phyloP scores from a whole-genome alignment of 768 basidiomycete genomes.

The Hygrocybe punicea region DNA sequence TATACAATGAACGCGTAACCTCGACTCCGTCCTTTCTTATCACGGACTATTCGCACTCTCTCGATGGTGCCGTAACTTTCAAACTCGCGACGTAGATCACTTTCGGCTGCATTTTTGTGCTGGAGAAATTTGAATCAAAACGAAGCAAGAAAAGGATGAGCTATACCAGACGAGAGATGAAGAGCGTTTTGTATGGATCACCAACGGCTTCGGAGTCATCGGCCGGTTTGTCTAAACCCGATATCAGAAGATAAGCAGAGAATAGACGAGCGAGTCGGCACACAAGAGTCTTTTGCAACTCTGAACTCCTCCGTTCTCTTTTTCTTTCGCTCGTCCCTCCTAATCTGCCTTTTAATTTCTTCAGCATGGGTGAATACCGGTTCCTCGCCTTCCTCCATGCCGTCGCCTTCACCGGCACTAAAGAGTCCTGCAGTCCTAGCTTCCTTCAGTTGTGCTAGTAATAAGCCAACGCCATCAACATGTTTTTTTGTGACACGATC shows the following conservation, averaged over 20 bases:
- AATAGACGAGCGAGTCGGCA: slow-evolving; percentile 28
- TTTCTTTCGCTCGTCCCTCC: slow-evolving; percentile 75
- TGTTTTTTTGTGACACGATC: slow-evolving; percentile 66
- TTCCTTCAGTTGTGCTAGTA: slow-evolving; percentile 73
- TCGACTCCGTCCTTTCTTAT: slow-evolving; percentile 81
- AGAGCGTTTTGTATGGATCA: slow-evolving; percentile 97
- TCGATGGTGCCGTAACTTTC: slow-evolving; percentile 95
- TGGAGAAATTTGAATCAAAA: slow-evolving; percentile 33
- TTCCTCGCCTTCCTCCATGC: slow-evolving; percentile 84
- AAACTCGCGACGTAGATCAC: slow-evolving; percentile 90
- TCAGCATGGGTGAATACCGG: slow-evolving; percentile 78
- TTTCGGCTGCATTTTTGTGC: slow-evolving; percentile 91
- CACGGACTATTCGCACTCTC: slow-evolving; percentile 86
- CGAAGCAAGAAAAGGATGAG: slow-evolving; percentile 3
- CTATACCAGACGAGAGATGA: slow-evolving; percentile 86
- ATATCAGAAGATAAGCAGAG: background rate
- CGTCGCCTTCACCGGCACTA: slow-evolving; percentile 54
- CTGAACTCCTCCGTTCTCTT: slow-evolving; percentile 73
- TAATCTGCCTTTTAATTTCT: slow-evolving; percentile 74
- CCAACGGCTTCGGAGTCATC: slow-evolving; percentile 89
- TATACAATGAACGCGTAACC: slow-evolving; percentile 98
- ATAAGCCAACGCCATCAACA: slow-evolving; percentile 70
- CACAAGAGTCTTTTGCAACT: slow-evolving; percentile 81
- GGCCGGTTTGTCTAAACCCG: slow-evolving; percentile 77
- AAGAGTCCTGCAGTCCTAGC: slow-evolving; percentile 68